Base-by-base conservation (phyloP, 371 early-diverging fungal genomes). In the Mucor indicus region DNA sequence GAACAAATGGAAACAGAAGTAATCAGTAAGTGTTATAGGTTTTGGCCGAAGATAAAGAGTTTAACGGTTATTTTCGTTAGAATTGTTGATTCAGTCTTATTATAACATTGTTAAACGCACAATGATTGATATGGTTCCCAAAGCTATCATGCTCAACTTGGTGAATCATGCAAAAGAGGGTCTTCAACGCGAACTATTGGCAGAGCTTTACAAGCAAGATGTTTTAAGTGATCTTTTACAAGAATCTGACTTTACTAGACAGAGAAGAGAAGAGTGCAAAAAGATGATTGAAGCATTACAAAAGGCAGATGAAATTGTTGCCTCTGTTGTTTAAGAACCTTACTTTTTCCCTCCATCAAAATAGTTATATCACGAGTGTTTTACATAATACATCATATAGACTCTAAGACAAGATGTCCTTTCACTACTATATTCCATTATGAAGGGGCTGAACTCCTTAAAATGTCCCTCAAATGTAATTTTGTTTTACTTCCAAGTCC, bases 61-160 rank as follows among this genome's bases (percentile, higher is more conserved):
- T 17, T 9, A 1, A 17, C 11, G 22, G 6, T 37, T 19, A 38
- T 37, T 19, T 17, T 62, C 31, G 50, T 15, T 43, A 83, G 84
- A 98, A 72, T 80, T 98, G 38, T 79, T 98, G 55, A 91, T 99
- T 41, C 82, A 86, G 50, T 95, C 95, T 5, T 98, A 99, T 77
- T 98, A 87, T 64, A 89, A 91, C 60, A 96, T 98, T 69, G 95
- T 98, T 40, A 98, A 98, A 78, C 90, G 96, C 48, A 98, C 96
- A 3, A 85, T 95, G 48, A 83, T 95, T 31, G 99, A 99, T 66
- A 89, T 98, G 77, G 93, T 99, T 3, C 99, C 99, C 42, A 99
- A 99, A 67, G 95, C 99, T 3, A 91, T 99, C 50, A 98, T 99
- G 97, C 79, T 92, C 27, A 96, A 98, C 69, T 79, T 99, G 24